Conservation (phyloP, 495 filamentous ascomycete species). For the Hyaloscypha finlandica region DNA sequence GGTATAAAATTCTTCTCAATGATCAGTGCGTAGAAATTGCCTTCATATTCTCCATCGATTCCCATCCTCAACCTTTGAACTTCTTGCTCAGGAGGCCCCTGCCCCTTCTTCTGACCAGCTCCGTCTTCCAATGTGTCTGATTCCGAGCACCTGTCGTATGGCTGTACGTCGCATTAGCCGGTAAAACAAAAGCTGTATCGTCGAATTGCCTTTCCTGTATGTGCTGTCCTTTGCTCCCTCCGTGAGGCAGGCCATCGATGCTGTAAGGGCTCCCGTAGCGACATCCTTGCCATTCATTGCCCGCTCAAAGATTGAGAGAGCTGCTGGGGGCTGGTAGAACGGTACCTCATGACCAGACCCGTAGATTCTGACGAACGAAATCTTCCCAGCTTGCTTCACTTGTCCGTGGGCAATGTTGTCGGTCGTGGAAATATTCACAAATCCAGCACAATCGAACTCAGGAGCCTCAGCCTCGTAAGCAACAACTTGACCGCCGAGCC, state of each 20-base stretch:
- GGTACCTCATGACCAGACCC: constrained; percentile 62
- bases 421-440: constrained; percentile 53
- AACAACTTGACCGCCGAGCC: constrained; percentile 53
- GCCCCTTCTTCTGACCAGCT: not conserved
- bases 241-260: constrained; percentile 43
- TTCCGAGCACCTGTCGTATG: constrained; percentile 50
- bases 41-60: too few species aligned
- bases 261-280: constrained; percentile 53
- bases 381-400: constrained; percentile 61
- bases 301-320: constrained; percentile 61
- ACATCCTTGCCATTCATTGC: constrained; percentile 58
- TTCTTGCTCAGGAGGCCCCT: too few species aligned
- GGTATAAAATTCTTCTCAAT: too few species aligned
- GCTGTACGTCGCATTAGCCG: constrained; percentile 56
- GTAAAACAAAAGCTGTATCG: constrained; percentile 52
- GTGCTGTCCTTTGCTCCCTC: constrained; percentile 50
- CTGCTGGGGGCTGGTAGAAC: constrained; percentile 67
- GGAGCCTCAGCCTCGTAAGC: constrained; percentile 46
- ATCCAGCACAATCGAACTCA: constrained; percentile 53
- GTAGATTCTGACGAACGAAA: constrained; percentile 60
- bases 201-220: constrained; percentile 59
- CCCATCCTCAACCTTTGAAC: too few species aligned
- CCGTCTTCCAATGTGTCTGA: not conserved
- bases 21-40: too few species aligned
- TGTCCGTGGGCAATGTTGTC: constrained; percentile 62